Evolutionary conservation across 116 monocot species (phyloP), one percentile per base, ranked within the genome.

Genomic region (Dioscorea cayenensis): DNA sequence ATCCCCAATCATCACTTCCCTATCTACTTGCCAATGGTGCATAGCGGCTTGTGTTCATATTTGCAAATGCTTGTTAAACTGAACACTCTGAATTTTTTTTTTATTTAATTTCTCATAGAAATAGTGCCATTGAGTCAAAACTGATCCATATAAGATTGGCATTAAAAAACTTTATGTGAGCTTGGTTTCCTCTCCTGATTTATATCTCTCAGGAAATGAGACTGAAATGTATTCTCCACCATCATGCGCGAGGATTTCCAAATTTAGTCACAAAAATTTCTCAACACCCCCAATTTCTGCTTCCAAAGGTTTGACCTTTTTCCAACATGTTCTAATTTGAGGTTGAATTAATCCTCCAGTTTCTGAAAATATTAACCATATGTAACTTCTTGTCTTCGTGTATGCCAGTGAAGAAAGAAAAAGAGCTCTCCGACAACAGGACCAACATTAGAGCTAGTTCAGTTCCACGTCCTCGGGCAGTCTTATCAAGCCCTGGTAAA

Each of bases 401-500:
- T 51, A 67, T 75, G 12, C 2, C 76, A 84, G 89, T 74, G 43
- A 80, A 67, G 36, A 66, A 43, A 51, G 32, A 50, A 9, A 65
- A 73, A 20, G 36, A 19, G 58, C 4, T 20, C 23, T 74, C 76
- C 58, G 75, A 72, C 48, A 74, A 71, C 4, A 80, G 60, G 51
- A 62, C 60, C 17, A 80, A 73, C 61, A 79, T 68, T 11, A 82
- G 77, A 70, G 75, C 78, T 51, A 72, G 80, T 70, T 75, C 82
- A 13, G 65, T 80, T 70, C 79, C 77, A 36, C 52, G 74, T 28
- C 89, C 89, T 63, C 84, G 89, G 38, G 89, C 89, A 64, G 85
- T 89, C 60, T 59, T 89, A 52, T 89, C 85, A 38, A 89, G 89
- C 78, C 82, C 81, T 78, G 85, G 89, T 89, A 77, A 17, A 55